Base-by-base conservation (phyloP, 164 flowering plant genomes). In the Macadamia integrifolia region DNA sequence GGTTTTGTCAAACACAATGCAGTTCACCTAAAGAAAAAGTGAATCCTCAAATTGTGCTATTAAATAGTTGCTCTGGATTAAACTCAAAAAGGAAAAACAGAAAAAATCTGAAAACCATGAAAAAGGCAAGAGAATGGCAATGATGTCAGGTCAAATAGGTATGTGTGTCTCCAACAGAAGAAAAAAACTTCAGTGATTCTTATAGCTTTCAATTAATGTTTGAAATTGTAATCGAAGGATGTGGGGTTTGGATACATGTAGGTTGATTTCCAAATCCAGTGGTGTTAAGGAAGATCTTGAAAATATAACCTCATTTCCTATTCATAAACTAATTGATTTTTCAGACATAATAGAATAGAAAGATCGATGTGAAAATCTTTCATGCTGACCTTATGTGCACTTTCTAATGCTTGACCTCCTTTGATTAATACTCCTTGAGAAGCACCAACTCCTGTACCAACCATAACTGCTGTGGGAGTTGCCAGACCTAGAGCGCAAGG, bases 391-490 rank as follows among this genome's bases (percentile, higher is more conserved):
- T 88, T 90, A 63, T 93, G 94, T 43, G 98, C 85, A 72, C 84
- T 86, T 79, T 91, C 97, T 58, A 93, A 74, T 50, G 97, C 97
- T 67, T 87, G 90, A 23, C 97, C 98, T 0, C 98, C 98, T 81
- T 93, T 93, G 65, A 91, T 93, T 48, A 91, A 77, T 17, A 93
- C 87, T 57, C 97, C 95, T 75, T 84, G 93, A 76, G 96, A 82
- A 67, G 97, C 98, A 68, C 97, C 96, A 67, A 90, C 93, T 30
- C 96, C 97, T 9, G 98, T 93, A 48, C 94, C 97, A 80, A 93
- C 98, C 98, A 93, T 93, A 53, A 93, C 95, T 10, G 98, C 97
- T 3, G 96, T 91, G 1, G 98, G 97, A 66, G 98, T 93, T n/a
- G 96, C 97, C 60, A 93, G 79, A 43, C 97, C 98, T 4, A 93